A percentile compares a stretch with the other conserved stretches of the same genome.
Evolutionary conservation across 1,139 yeast species (phyloP).

Genomic region (Scheffersomyces insectosa): DNA sequence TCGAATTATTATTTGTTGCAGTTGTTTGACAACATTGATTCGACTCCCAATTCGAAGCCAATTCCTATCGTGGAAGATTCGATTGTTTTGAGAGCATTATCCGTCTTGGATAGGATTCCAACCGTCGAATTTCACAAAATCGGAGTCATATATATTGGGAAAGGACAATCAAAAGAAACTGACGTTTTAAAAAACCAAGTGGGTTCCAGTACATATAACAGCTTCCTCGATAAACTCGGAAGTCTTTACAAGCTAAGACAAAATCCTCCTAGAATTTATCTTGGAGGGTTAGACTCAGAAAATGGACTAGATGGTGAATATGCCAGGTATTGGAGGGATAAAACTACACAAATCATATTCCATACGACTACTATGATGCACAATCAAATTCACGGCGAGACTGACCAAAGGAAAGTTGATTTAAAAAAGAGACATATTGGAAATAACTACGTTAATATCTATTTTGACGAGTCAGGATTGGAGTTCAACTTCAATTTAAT

Average conservation of each 20-base stretch:
- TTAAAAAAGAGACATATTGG: constrained; percentile 84
- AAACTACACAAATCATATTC: constrained; percentile 69
- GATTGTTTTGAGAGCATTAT: constrained; percentile 56
- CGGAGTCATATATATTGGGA: constrained; percentile 75
- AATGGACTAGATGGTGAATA: constrained; percentile 72
- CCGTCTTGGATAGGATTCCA: constrained; percentile 73
- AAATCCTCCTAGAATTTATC: constrained; percentile 54
- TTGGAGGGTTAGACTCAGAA: constrained; percentile 79
- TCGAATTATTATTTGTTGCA: constrained; percentile 38
- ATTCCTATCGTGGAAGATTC: constrained; percentile 48
- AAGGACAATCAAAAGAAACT: constrained; percentile 60
- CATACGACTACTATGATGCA: constrained; percentile 81
- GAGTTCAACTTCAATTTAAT: constrained; percentile 72
- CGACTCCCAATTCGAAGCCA: constrained; percentile 26
- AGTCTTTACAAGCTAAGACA: constrained; percentile 54
- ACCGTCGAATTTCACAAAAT: constrained; percentile 78
- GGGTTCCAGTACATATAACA: constrained; percentile 66
- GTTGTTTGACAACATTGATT: constrained; percentile 27
- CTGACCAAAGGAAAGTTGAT: constrained; percentile 44
- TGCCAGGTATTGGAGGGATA: constrained; percentile 74
- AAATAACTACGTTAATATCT: constrained; percentile 78
- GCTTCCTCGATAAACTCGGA: constrained; percentile 63
- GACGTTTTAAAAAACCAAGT: constrained; percentile 65
- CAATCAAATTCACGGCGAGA: constrained; percentile 24
- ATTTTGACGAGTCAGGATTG: constrained; percentile 68